These are phyloP conservation scores for Curvularia eragrostidis DNA, from an alignment of 2,329 filamentous ascomycete genomes.

Conservation along the genomic window DNA sequence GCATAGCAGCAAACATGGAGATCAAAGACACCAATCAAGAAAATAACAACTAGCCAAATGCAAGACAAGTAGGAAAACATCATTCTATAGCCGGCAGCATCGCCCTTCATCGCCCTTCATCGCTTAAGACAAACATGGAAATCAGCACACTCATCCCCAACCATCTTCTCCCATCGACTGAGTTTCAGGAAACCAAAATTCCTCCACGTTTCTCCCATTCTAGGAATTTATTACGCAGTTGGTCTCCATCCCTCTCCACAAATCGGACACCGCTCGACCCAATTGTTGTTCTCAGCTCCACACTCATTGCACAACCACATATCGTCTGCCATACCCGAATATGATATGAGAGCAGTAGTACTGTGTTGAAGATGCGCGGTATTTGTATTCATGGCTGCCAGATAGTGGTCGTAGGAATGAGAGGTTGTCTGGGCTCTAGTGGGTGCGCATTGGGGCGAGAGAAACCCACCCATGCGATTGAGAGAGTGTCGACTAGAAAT, in stretches of 20 bases:
- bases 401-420: neutral
- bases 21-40: neutral
- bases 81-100: too few species aligned
- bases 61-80: neutral
- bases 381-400: neutral
- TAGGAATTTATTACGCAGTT: neutral
- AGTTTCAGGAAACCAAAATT: neutral
- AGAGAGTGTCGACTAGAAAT: neutral
- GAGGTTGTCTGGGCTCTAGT: neutral
- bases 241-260: slow-evolving; percentile 8
- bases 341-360: neutral
- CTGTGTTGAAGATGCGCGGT: neutral
- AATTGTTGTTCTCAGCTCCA: slow-evolving; percentile 10
- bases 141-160: neutral
- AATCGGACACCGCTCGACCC: slow-evolving; percentile 15
- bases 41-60: neutral
- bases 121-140: neutral
- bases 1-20: neutral
- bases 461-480: neutral
- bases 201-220: neutral
- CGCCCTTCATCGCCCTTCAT: too few species aligned
- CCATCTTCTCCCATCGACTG: neutral
- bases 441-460: neutral
- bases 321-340: slow-evolving; percentile 6
- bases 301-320: slow-evolving; percentile 24